Conservation (phyloP, 495 filamentous ascomycete species). For the Lasiosphaeris hirsuta region DNA sequence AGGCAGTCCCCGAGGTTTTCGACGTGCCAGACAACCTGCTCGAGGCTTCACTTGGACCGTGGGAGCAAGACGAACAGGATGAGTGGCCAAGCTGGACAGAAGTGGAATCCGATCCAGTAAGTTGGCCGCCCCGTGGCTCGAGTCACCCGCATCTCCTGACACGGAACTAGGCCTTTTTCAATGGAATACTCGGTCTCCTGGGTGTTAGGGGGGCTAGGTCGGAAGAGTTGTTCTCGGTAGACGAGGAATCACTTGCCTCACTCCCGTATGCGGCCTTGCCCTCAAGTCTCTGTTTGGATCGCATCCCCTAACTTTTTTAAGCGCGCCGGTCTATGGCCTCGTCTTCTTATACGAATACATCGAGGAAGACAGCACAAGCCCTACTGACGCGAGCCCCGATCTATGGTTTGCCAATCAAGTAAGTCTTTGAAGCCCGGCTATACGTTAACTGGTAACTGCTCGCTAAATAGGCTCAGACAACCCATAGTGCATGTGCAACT, state of each 20-base stretch:
- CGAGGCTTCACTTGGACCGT: conserved; percentile 34
- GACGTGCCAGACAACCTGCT: conserved; percentile 34
- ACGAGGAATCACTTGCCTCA: conserved; percentile 60
- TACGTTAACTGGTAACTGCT: background rate
- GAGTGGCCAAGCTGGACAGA: conserved; percentile 73
- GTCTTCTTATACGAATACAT: conserved; percentile 79
- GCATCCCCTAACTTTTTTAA: conserved; percentile 23
- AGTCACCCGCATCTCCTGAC: conserved; percentile 6
- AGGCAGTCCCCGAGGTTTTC: conserved; percentile 29
- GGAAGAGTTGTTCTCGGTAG: conserved; percentile 73
- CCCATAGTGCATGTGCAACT: conserved; percentile 80
- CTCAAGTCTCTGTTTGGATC: background rate
- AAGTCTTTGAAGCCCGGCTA: conserved; percentile 10
- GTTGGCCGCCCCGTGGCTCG: conserved; percentile 16
- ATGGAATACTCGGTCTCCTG: conserved; percentile 73
- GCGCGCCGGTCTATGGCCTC: conserved; percentile 73
- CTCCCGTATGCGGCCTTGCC: conserved; percentile 54
- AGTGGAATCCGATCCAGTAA: conserved; percentile 86
- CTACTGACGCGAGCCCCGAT: conserved; percentile 51
- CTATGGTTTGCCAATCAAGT: conserved; percentile 97
- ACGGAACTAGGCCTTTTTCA: conserved; percentile 67
- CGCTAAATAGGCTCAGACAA: conserved; percentile 52
- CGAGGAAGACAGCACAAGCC: conserved; percentile 45
- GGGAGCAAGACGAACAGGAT: conserved; percentile 39
- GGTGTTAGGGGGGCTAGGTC: conserved; percentile 71